Evolutionary conservation across 1,284 basidiomycete species (phyloP).

Genomic region (Ustilago shanxiensis): DNA sequence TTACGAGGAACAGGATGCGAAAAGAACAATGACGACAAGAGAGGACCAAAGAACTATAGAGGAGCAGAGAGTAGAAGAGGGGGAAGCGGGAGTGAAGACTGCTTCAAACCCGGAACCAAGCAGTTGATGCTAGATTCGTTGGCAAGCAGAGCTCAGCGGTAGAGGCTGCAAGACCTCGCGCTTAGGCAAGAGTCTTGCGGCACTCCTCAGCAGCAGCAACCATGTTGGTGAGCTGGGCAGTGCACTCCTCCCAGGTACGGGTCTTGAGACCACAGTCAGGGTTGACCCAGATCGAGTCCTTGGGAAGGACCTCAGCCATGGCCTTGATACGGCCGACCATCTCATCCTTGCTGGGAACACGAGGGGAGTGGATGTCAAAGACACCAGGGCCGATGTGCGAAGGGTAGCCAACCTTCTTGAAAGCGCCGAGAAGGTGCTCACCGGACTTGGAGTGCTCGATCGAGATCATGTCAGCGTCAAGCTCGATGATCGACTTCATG

Average conservation of each 20-base stretch:
- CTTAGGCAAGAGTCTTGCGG: slow-evolving; percentile 75
- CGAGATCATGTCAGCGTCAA: slow-evolving; percentile 99
- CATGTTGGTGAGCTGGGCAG: slow-evolving; percentile 73
- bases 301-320: slow-evolving; percentile 73
- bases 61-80: slow-evolving; percentile 7
- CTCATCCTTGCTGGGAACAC: slow-evolving; percentile 88
- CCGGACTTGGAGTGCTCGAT: slow-evolving; percentile 81
- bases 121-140: slow-evolving; percentile 42
- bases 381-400: slow-evolving; percentile 97
- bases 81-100: neutral
- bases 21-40: slow-evolving; percentile 36
- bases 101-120: slow-evolving; percentile 20
- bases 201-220: slow-evolving; percentile 79
- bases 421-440: slow-evolving; percentile 89
- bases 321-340: slow-evolving; percentile 91
- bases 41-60: slow-evolving; percentile 27
- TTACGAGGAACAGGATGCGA: slow-evolving; percentile 16
- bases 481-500: slow-evolving; percentile 95
- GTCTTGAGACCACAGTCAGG: slow-evolving; percentile 79
- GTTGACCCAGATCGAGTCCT: slow-evolving; percentile 80
- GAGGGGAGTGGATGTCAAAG: slow-evolving; percentile 98
- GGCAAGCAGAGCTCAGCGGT: slow-evolving; percentile 11
- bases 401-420: slow-evolving; percentile 95
- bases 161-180: neutral
- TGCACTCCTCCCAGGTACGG: slow-evolving; percentile 74